Percentiles rank a stretch among this genome's conserved stretches.
phyloP scores from a whole-genome alignment of 192 early-diverging fungal species.

The Coemansia sp. region DNA sequence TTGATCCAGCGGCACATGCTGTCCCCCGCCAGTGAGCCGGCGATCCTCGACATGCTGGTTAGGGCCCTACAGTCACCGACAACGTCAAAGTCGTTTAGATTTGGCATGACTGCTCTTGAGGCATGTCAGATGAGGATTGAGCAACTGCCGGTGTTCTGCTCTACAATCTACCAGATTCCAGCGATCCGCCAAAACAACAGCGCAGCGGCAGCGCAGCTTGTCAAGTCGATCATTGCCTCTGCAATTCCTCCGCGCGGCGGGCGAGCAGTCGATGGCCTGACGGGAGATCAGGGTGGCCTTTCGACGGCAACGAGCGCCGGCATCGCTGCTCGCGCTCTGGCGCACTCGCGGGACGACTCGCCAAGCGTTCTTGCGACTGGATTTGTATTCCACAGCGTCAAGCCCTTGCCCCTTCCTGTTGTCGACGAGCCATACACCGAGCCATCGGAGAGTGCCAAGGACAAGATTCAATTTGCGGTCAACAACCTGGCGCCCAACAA shows the following conservation, averaged over 20 bases:
- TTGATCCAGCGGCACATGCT: conserved; percentile 90
- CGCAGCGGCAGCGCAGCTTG: conserved; percentile 42
- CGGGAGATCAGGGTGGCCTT: conserved; percentile 16
- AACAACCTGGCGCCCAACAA: conserved; percentile 94
- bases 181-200: conserved; percentile 70
- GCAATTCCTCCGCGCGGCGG: conserved; percentile 26
- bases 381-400: conserved; percentile 38
- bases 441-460: conserved; percentile 63
- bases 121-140: conserved; percentile 83
- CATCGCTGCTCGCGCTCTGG: conserved; percentile 31
- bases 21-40: conserved; percentile 74
- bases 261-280: conserved; percentile 25
- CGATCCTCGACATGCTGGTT: conserved; percentile 87
- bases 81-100: conserved; percentile 82
- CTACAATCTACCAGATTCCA: conserved; percentile 79
- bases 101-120: conserved; percentile 84
- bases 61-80: conserved; percentile 81
- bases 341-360: conserved; percentile 3
- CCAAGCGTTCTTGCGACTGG: conserved; percentile 8
- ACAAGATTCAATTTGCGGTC: conserved; percentile 96
- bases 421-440: conserved; percentile 34
- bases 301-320: conserved; percentile 28
- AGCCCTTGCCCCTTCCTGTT: conserved; percentile 38
- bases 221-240: conserved; percentile 36
- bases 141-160: conserved; percentile 91